phyloP scores from a whole-genome alignment of 169 alveolate species.

The Cryptosporidium ryanae region DNA sequence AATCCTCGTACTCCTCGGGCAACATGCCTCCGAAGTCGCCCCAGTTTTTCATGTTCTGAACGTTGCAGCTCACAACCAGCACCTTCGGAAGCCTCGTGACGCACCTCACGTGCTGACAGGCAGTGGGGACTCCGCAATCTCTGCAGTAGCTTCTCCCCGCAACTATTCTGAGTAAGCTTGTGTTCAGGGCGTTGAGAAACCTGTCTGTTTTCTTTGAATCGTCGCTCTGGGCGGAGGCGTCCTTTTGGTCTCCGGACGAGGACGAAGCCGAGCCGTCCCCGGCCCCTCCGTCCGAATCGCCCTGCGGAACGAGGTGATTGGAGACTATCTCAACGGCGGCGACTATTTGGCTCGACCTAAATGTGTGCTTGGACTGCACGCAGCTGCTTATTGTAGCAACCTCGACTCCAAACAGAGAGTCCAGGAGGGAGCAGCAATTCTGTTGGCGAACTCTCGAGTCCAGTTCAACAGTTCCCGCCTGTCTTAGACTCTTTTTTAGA shows the following conservation, averaged over 20 bases:
- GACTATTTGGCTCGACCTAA: conserved; percentile 8
- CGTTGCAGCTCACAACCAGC: conserved; percentile 13
- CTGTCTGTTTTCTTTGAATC: conserved; percentile 5
- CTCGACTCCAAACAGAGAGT: conserved; percentile 21
- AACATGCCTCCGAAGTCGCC: conserved; percentile 41
- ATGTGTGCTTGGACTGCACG: conserved; percentile 24
- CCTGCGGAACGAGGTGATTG: conserved; percentile 1
- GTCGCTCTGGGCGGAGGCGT: neutral
- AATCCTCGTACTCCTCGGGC: conserved; percentile 32
- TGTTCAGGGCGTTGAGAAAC: conserved; percentile 15
- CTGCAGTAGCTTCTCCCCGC: conserved; percentile 53
- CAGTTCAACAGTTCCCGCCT: neutral
- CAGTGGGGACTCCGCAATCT: conserved; percentile 30
- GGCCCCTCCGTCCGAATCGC: neutral
- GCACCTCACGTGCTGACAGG: conserved; percentile 65
- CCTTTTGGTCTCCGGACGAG: neutral
- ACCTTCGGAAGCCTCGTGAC: conserved; percentile 27
- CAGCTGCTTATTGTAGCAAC: conserved; percentile 54
- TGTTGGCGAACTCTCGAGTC: neutral
- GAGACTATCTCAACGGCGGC: neutral
- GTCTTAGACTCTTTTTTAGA: neutral
- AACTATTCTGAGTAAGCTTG: conserved; percentile 14
- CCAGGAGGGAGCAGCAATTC: neutral
- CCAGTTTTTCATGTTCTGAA: conserved; percentile 37
- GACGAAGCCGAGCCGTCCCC: neutral